These are phyloP conservation scores for Nepenthes mirabilis DNA, from an alignment of 148 eudicot genomes.

Conservation along the genomic window DNA sequence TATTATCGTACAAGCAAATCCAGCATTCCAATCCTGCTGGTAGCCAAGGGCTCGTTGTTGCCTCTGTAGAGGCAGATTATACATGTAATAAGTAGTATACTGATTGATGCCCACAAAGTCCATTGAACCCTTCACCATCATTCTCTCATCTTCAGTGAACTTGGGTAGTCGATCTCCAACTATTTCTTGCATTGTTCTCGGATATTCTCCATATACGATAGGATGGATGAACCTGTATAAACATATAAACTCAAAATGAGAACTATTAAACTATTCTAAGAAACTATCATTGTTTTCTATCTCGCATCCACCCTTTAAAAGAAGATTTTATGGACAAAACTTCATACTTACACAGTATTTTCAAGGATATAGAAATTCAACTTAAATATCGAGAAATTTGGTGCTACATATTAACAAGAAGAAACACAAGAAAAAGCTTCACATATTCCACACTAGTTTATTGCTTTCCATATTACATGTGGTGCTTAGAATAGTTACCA, in stretches of 20 bases:
- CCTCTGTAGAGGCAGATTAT: constrained; percentile 18
- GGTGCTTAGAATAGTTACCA: constrained; percentile 33
- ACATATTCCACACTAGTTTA: no score
- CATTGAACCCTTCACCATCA: constrained; percentile 75
- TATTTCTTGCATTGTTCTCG: constrained; percentile 66
- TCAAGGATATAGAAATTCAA: no score
- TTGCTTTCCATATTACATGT: no score
- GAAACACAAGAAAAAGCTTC: no score
- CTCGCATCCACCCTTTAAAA: no score
- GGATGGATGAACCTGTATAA: constrained; percentile 76
- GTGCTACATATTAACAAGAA: no score
- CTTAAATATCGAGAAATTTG: no score
- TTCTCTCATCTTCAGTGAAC: constrained; percentile 56
- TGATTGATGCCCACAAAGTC: constrained; percentile 85
- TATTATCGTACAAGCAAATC: constrained; percentile 57
- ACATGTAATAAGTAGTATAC: constrained; percentile 73
- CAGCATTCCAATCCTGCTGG: constrained; percentile 75
- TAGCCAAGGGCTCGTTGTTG: constrained; percentile 42
- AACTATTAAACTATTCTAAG: not conserved
- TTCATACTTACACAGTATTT: no score
- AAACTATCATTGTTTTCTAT: not conserved
- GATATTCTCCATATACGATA: constrained; percentile 77
- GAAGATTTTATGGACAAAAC: no score
- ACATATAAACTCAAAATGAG: not conserved
- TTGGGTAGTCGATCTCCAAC: constrained; percentile 70